phyloP scores from a whole-genome alignment of 805 yeast species.

The Spathaspora arborariae region DNA sequence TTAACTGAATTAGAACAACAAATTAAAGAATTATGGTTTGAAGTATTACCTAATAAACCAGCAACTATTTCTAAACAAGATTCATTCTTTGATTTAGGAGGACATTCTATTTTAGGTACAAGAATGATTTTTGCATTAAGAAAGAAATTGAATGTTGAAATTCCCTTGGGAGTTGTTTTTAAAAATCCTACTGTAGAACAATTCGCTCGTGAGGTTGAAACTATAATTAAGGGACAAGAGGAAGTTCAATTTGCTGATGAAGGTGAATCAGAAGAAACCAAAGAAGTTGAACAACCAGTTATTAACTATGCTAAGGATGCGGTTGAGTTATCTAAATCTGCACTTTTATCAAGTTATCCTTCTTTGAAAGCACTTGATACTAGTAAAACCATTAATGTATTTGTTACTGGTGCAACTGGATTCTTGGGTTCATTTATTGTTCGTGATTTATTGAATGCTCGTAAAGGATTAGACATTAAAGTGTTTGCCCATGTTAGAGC shows the following conservation, averaged over 20 bases:
- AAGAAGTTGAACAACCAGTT: slow-evolving; percentile 24
- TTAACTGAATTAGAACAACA: slow-evolving; percentile 64
- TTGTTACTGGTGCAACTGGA: slow-evolving; percentile 95
- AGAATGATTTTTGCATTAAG: slow-evolving; percentile 93
- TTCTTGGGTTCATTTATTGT: slow-evolving; percentile 90
- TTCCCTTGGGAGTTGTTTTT: slow-evolving; percentile 89
- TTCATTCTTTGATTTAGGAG: slow-evolving; percentile 95
- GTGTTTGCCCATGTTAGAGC: slow-evolving; percentile 94
- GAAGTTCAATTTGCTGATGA: slow-evolving; percentile 39
- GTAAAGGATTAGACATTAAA: slow-evolving; percentile 48
- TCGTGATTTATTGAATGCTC: slow-evolving; percentile 61
- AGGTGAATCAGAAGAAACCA: slow-evolving; percentile 10
- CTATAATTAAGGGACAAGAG: slow-evolving; percentile 39
- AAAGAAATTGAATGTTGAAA: slow-evolving; percentile 68
- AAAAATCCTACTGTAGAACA: slow-evolving; percentile 80
- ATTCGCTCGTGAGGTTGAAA: slow-evolving; percentile 72
- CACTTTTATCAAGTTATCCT: slow-evolving; percentile 42
- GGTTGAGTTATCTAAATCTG: slow-evolving; percentile 37
- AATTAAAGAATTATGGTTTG: slow-evolving; percentile 81
- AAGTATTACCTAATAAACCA: slow-evolving; percentile 81
- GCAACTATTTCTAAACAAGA: slow-evolving; percentile 73
- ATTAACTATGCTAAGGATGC: slow-evolving; percentile 76
- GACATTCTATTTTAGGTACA: slow-evolving; percentile 96
- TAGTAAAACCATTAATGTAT: slow-evolving; percentile 50
- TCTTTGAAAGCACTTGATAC: slow-evolving; percentile 33